These are phyloP conservation scores for Amauroascus niger DNA, from an alignment of 2,329 filamentous ascomycete species.

Conservation along the genomic window DNA sequence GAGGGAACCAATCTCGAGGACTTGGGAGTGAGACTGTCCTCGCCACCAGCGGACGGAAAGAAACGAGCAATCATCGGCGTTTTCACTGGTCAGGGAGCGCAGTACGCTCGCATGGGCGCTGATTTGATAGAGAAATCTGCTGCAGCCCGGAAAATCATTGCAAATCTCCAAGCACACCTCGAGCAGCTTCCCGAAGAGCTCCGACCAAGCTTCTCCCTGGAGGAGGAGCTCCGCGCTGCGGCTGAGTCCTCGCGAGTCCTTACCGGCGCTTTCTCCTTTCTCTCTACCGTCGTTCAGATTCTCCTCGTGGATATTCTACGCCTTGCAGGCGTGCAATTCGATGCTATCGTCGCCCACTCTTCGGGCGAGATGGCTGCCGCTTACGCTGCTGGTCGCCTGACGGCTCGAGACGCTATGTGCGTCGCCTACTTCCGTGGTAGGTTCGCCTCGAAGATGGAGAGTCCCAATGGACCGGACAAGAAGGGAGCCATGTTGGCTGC, in stretches of 20 bases:
- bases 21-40: not conserved
- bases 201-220: no score
- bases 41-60: not conserved
- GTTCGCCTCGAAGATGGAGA: no score
- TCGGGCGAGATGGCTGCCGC: slow-evolving; percentile 24
- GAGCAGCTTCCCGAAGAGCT: no score
- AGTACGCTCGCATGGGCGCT: slow-evolving; percentile 21
- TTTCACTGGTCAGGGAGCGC: slow-evolving; percentile 26
- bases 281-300: slow-evolving; percentile 23
- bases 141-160: no score
- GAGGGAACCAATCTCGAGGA: no score
- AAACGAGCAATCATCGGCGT: slow-evolving; percentile 16
- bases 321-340: slow-evolving; percentile 14
- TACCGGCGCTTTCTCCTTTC: slow-evolving; percentile 18
- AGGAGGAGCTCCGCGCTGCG: no score
- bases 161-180: no score
- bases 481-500: no score
- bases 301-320: slow-evolving; percentile 20
- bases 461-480: no score
- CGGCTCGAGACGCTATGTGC: slow-evolving; percentile 12
- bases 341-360: slow-evolving; percentile 21
- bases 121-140: not conserved
- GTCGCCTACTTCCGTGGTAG: slow-evolving; percentile 20
- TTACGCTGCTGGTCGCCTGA: slow-evolving; percentile 17
- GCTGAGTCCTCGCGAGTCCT: slow-evolving; percentile 12